Evolutionary conservation across 2,329 filamentous ascomycete species (phyloP).

Genomic region (Torrubiella hemipterigena): DNA sequence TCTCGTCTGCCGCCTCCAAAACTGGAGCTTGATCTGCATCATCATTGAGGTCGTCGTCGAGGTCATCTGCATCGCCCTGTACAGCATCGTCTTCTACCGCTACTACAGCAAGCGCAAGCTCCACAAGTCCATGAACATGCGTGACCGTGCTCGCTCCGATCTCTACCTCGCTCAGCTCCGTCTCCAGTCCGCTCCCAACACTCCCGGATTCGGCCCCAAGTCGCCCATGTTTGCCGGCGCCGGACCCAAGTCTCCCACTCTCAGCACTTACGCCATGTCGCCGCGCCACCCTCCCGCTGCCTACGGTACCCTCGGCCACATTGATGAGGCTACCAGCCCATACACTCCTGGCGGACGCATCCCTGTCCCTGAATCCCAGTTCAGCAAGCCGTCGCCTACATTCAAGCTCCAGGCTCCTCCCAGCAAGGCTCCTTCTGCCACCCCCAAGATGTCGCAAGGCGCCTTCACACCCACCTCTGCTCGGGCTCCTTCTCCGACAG

Average conservation of each 20-base stretch:
- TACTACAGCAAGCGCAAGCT: constrained; percentile 95
- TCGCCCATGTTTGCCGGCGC: constrained; percentile 34
- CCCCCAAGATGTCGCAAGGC: constrained; percentile 53
- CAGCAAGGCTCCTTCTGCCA: constrained; percentile 62
- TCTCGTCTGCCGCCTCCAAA: constrained; percentile 82
- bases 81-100: constrained; percentile 91
- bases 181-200: constrained; percentile 85
- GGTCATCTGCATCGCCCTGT: constrained; percentile 80
- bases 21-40: constrained; percentile 92
- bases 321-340: constrained; percentile 25
- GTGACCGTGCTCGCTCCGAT: constrained; percentile 87
- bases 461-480: constrained; percentile 45
- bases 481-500: constrained; percentile 17
- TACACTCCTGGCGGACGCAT: constrained; percentile 45
- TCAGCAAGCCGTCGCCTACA: constrained; percentile 35
- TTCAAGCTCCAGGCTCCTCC: constrained; percentile 86
- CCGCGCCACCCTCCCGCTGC: constrained; percentile 48
- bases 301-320: constrained; percentile 38
- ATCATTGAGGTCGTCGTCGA: constrained; percentile 95
- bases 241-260: constrained; percentile 28
- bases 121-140: constrained; percentile 90
- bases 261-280: constrained; percentile 38
- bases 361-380: constrained; percentile 51
- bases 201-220: constrained; percentile 72
- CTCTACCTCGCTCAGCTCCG: constrained; percentile 83